Conservation (phyloP, 164 flowering plant genomes). For the Cinnamomum micranthum region DNA sequence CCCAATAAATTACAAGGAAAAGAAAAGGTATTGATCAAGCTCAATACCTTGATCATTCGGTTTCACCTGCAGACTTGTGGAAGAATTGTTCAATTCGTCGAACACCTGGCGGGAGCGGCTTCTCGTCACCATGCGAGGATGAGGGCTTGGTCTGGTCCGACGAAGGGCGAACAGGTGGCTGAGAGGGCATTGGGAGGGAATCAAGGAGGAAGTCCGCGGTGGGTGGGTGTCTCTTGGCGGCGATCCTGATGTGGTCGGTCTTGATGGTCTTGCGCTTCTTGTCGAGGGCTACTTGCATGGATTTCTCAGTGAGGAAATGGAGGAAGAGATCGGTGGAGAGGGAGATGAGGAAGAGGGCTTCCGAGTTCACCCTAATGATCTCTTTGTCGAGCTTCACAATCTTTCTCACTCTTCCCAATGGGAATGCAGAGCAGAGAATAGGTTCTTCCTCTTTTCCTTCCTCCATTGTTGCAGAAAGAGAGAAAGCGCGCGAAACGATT, state of each 20-base stretch:
- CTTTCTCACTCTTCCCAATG: slow-evolving; percentile 59
- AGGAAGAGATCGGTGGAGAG: slow-evolving; percentile 70
- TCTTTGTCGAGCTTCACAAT: slow-evolving; percentile 77
- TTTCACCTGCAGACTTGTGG: slow-evolving; percentile 29
- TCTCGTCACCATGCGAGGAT: slow-evolving; percentile 16
- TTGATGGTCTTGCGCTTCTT: slow-evolving; percentile 73
- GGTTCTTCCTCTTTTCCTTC: slow-evolving; percentile 22
- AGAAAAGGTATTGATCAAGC: too few species aligned
- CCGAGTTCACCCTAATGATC: slow-evolving; percentile 65
- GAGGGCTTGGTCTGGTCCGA: slow-evolving; percentile 15
- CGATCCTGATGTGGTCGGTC: slow-evolving; percentile 55
- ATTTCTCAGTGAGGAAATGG: slow-evolving; percentile 63
- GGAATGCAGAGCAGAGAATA: slow-evolving; percentile 34
- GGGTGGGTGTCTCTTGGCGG: slow-evolving; percentile 67
- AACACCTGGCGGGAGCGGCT: slow-evolving; percentile 43
- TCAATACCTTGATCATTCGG: neutral
- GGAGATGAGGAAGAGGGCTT: slow-evolving; percentile 63
- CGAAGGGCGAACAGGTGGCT: slow-evolving; percentile 23
- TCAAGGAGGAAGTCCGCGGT: slow-evolving; percentile 85
- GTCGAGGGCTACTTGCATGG: slow-evolving; percentile 43
- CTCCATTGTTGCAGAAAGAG: slow-evolving; percentile 14
- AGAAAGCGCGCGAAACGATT: neutral
- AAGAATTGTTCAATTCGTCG: slow-evolving; percentile 72
- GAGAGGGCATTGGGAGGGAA: slow-evolving; percentile 52
- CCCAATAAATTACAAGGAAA: too few species aligned